Percentiles rank a stretch among this genome's conserved stretches.
Conservation (phyloP, 306 rosid species). For the Pueraria montana region DNA sequence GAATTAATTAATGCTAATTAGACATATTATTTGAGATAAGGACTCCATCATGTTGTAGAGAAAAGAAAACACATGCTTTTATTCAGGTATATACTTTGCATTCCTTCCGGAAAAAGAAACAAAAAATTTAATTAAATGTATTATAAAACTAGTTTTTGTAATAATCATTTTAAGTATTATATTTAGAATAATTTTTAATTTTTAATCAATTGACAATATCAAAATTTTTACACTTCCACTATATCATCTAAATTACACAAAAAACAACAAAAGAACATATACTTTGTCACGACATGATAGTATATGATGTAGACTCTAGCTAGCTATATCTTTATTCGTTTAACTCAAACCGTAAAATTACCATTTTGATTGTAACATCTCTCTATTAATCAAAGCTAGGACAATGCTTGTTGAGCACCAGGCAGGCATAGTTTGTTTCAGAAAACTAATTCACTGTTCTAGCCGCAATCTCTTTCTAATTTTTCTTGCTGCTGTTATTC, state of each 20-base stretch:
- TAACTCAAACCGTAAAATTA: conserved; percentile 31
- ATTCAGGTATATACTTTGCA: neutral
- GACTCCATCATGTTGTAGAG: neutral
- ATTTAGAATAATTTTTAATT: neutral
- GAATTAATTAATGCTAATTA: neutral
- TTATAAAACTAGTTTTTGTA: no score
- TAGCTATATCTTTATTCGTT: conserved; percentile 31
- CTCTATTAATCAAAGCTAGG: conserved; percentile 8
- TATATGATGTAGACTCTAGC: conserved; percentile 12
- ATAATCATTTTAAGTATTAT: neutral
- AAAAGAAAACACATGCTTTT: conserved; percentile 3
- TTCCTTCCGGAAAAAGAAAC: neutral
- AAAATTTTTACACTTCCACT: neutral
- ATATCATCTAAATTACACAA: neutral
- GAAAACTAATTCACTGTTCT: neutral
- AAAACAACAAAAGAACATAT: neutral
- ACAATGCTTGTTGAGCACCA: conserved; percentile 24
- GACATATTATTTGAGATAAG: conserved; percentile 2
- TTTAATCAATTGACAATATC: neutral
- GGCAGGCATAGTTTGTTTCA: neutral
- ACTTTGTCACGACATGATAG: conserved; percentile 6
- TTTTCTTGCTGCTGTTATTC: neutral
- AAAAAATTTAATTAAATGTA: neutral
- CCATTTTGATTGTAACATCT: conserved; percentile 25
- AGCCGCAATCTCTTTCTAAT: neutral